A percentile compares a stretch with the other conserved stretches of the same genome.
Conservation (phyloP, 164 flowering plant genomes). For the Kingdonia uniflora region DNA sequence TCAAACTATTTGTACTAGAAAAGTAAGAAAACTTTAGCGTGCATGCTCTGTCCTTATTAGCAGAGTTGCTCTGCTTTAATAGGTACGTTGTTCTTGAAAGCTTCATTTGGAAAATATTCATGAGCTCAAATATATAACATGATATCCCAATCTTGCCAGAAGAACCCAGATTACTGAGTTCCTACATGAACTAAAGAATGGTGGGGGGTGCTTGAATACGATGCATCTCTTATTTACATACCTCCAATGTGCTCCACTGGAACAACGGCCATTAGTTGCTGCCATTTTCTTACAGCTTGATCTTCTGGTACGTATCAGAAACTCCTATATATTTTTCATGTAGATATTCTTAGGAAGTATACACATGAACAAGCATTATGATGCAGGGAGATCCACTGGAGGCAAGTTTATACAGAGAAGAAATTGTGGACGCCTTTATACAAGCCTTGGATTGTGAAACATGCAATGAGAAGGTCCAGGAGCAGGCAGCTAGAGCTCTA, state of each 20-base stretch:
- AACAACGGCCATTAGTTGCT: constrained; percentile 48
- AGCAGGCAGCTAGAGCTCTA: constrained; percentile 49
- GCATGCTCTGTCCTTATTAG: constrained; percentile 27
- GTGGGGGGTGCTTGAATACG: constrained; percentile 36
- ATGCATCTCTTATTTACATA: constrained; percentile 46
- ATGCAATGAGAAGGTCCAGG: constrained; percentile 28
- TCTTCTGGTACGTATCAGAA: constrained; percentile 41
- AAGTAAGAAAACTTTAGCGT: constrained; percentile 12
- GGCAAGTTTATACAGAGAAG: constrained; percentile 53
- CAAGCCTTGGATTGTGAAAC: constrained; percentile 26
- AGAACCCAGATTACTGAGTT: constrained; percentile 29
- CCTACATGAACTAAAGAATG: constrained; percentile 28
- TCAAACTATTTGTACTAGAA: constrained; percentile 33
- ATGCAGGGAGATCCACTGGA: constrained; percentile 49
- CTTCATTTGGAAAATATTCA: neutral
- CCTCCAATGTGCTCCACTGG: constrained; percentile 41
- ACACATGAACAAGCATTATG: constrained; percentile 25
- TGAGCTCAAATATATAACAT: constrained; percentile 4
- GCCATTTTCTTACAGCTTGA: constrained; percentile 53
- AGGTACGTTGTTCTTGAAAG: constrained; percentile 26
- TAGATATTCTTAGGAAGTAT: neutral
- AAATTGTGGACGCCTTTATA: constrained; percentile 43
- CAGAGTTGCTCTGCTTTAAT: constrained; percentile 41
- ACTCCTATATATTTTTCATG: neutral
- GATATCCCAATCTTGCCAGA: constrained; percentile 18